Base-by-base conservation (phyloP, 2,329 filamentous ascomycete genomes). In the Aphanoascus verrucosus region DNA sequence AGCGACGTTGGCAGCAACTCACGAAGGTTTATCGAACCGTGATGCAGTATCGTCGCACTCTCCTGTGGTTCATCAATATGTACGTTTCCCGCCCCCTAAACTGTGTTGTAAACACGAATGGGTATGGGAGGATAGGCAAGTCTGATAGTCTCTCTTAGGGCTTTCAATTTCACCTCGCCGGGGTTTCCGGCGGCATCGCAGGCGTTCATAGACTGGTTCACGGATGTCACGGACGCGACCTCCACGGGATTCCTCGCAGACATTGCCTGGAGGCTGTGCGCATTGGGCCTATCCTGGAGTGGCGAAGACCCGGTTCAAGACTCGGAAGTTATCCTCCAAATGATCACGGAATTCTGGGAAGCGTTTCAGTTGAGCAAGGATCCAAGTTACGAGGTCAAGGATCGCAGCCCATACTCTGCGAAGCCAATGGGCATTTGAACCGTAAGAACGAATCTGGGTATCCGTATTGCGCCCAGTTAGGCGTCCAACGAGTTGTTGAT, bases 181-280 rank as follows among this genome's bases (percentile, higher is more conserved):
- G 46, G 48, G 3, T 35, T 60, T 11, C 45, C 57, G 5, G 43
- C 58, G 20, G 48, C 52, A 14, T 52, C 43, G 5, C 55, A 60
- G 48, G 55, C 55, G 14, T 55, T 57, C 44, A 32, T 60, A 28
- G 56, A 60, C 20, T 60, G 57, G 55, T 43, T 59, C 19, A 60
- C 58, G 2, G 57, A 59, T 37, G 53, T 60, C 12, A 60, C 57
- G 19, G 54, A 57, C 32, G 40, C 53, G 12, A 54, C 43, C 2
- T 54, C 57, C 5, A 56, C 32, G 1, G 55, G 55, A 28, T 56
- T 60, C 35, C 50, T 57, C 12, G 56, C 57, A 8, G 58, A 60
- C 15, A 49, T 60, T 35, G 55, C 54, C 9, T 60, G 58, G 59
- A 55, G 15, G 15, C 15, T 59, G 17, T 52, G 55, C 17, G 45